phyloP scores from a whole-genome alignment of 202 grass and related monocot genomes.

The Setaria italica region DNA sequence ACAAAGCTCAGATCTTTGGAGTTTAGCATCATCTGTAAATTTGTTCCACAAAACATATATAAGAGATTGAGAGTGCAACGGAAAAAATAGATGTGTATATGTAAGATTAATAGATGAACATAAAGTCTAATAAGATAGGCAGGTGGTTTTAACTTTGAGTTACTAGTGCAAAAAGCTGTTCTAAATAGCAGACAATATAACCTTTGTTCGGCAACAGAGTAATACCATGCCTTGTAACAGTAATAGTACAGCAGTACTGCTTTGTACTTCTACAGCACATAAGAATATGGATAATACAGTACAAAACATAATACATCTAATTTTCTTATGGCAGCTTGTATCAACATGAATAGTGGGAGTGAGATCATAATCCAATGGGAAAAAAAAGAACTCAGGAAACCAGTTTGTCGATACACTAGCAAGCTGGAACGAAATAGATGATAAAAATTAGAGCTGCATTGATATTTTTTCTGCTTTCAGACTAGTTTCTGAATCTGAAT shows the following conservation, averaged over 20 bases:
- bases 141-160: slow-evolving; percentile 28
- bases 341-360: neutral
- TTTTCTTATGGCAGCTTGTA: neutral
- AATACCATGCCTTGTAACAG: neutral
- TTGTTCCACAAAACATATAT: slow-evolving; percentile 27
- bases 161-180: slow-evolving; percentile 10
- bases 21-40: slow-evolving; percentile 67
- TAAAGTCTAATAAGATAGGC: slow-evolving; percentile 8
- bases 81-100: slow-evolving; percentile 12
- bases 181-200: neutral
- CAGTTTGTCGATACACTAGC: slow-evolving; percentile 7
- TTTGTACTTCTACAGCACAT: neutral
- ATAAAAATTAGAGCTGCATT: slow-evolving; percentile 19
- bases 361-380: slow-evolving; percentile 25
- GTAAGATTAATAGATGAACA: slow-evolving; percentile 6
- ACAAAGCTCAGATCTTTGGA: slow-evolving; percentile 98
- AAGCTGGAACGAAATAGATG: slow-evolving; percentile 21
- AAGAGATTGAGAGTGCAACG: slow-evolving; percentile 36
- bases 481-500: slow-evolving; percentile 38
- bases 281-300: neutral
- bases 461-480: neutral
- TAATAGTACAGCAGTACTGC: neutral
- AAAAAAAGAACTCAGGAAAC: slow-evolving; percentile 30
- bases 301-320: neutral
- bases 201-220: neutral